Evolutionary conservation across 495 filamentous ascomycete species (phyloP), one percentile per base, ranked within the genome.

Genomic region (Aspergillus kassunensis): DNA sequence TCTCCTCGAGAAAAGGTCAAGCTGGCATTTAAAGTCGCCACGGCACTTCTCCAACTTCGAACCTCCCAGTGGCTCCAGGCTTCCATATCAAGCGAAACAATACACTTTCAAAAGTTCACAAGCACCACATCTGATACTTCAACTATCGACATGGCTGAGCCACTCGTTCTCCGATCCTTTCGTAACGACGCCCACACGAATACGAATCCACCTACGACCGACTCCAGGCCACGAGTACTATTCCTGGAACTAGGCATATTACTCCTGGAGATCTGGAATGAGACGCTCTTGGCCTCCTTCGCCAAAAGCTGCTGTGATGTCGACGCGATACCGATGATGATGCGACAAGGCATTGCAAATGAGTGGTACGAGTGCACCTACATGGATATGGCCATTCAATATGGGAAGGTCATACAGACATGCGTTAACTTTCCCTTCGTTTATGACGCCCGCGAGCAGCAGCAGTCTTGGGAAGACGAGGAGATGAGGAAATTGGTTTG

Each of bases 321-420:
- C 15, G 44, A 13, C 0, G 19, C 19, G 2, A 15, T 48, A 15
- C 18, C 3, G 2, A 30, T 31, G 1, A 35, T 48, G 44, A 48
- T 48, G 44, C 9, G 44, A 33, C 44, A 48, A 48, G 44, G 44
- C 19, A 35, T 48, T 20, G 20, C 44, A 4, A 48, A n/a, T 19
- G 31, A 35, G 30, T 48, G 44, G 44, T 48, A 48, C 12, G 44
- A 48, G 9, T 18, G 44, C 44, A 48, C 44, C n/a, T 48, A 24
- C 13, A 48, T 36, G 31, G 44, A 10, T 16, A 48, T 48, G 31
- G 36, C 30, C 8, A 48, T 9, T 4, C 19, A 31, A 48, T 48
- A 48, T 16, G 44, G 31, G 0, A 35, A 24, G 30, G 44, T 48
- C 18, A 19, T 48, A 5, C 20, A 48, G 31, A 15, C 9, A 2